A percentile compares a stretch with the other conserved stretches of the same genome.
Evolutionary conservation across 164 flowering plant genomes (phyloP).

Genomic region (Nymphaea thermarum): DNA sequence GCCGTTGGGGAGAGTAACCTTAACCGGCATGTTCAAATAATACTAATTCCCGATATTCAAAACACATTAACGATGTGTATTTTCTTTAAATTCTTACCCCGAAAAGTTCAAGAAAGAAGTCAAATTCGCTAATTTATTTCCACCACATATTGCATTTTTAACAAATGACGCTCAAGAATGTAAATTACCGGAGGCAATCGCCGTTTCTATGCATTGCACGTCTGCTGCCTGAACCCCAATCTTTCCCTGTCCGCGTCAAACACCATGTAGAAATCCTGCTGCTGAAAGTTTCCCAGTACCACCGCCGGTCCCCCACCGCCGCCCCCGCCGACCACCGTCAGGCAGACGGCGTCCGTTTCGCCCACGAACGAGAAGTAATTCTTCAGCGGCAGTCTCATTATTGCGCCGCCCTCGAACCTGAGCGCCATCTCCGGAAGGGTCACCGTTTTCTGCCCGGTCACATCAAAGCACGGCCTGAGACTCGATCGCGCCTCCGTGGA

Average conservation of each 20-base stretch:
- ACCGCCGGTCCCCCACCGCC: conserved; percentile 33
- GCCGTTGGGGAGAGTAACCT: no score
- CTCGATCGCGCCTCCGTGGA: conserved; percentile 31
- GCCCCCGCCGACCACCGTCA: conserved; percentile 36
- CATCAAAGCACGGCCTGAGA: conserved; percentile 45
- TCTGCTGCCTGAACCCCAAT: conserved; percentile 34
- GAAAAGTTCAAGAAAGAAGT: no score
- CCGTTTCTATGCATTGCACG: conserved; percentile 10
- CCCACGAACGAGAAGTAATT: conserved; percentile 41
- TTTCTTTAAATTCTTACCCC: no score
- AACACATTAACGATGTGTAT: no score
- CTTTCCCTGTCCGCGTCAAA: conserved; percentile 38
- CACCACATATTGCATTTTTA: no score
- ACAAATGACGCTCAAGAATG: no score
- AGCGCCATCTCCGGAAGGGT: conserved; percentile 37
- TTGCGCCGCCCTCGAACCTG: conserved; percentile 64
- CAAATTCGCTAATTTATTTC: no score
- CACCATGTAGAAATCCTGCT: conserved; percentile 45
- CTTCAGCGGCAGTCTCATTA: conserved; percentile 42
- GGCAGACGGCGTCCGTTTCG: conserved; percentile 22
- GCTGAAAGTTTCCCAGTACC: conserved; percentile 43
- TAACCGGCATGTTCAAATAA: no score
- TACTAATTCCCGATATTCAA: no score
- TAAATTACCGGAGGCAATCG: no score
- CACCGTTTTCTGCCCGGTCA: conserved; percentile 19